Conservation (phyloP, 2,329 filamentous ascomycete species). For the Trichophyton schoenleinii region DNA sequence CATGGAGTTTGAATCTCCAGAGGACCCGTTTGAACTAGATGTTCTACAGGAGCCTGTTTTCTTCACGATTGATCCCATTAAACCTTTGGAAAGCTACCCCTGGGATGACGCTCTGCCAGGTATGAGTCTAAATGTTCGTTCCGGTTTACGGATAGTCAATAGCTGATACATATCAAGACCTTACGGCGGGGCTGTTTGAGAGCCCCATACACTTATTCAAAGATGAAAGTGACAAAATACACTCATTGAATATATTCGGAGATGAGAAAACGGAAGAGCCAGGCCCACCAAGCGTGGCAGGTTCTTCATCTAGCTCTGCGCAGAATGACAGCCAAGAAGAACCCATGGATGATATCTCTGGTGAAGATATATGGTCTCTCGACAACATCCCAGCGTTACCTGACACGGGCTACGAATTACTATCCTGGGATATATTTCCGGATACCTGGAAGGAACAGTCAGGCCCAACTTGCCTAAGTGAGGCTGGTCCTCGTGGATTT, state of each 20-base stretch:
- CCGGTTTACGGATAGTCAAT: neutral
- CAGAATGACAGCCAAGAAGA: slow-evolving; percentile 15
- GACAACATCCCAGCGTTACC: slow-evolving; percentile 16
- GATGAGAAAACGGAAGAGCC: slow-evolving; percentile 17
- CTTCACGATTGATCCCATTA: slow-evolving; percentile 27
- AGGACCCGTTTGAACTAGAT: slow-evolving; percentile 21
- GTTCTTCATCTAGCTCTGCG: slow-evolving; percentile 14
- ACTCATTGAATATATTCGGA: slow-evolving; percentile 24
- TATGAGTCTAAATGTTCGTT: slow-evolving; percentile 12
- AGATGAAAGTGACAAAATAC: slow-evolving; percentile 20
- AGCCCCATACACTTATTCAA: slow-evolving; percentile 15
- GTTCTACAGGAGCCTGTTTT: slow-evolving; percentile 28
- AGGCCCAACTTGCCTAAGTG: slow-evolving; percentile 32
- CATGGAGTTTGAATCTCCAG: slow-evolving; percentile 13
- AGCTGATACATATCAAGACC: neutral
- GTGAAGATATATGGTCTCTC: slow-evolving; percentile 26
- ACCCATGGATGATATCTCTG: neutral
- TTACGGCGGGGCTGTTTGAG: slow-evolving; percentile 17
- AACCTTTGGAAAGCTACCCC: slow-evolving; percentile 24
- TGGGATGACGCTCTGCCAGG: slow-evolving; percentile 27
- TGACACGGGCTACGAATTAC: slow-evolving; percentile 15
- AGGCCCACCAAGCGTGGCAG: slow-evolving; percentile 13
- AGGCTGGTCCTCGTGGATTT: slow-evolving; percentile 29
- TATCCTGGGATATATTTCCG: slow-evolving; percentile 33
- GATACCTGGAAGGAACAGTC: slow-evolving; percentile 22